Base-by-base conservation (phyloP, 345 rosid genomes). In the Ceriops decandra region DNA sequence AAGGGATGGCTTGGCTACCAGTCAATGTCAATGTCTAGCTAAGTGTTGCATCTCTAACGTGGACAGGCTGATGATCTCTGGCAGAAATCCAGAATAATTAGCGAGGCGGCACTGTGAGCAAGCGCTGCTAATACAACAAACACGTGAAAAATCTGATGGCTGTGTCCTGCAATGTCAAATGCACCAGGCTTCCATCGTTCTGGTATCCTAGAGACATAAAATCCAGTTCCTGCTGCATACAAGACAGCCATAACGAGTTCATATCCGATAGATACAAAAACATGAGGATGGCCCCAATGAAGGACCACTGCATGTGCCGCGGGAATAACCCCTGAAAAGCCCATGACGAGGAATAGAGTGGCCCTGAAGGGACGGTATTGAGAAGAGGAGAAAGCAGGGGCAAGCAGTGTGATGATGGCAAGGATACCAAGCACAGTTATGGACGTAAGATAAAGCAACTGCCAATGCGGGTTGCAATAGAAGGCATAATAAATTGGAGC, bases 121-220 rank as follows among this genome's bases (percentile, higher is more conserved):
- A 95, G 84, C 4, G 99, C 96, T 27, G 84, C 99, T 5, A 85
- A 82, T 46, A 95, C 98, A 63, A 92, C 98, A 74, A 90, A 85
- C 70, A 92, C 88, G 49, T 95, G 97, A 77, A 92, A 95, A 57
- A 95, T 90, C 82, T 92, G 99, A 65, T 95, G 99, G 66, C 96
- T 95, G 62, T 95, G 99, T 56, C 99, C 97, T 26, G 88, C 95
- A 47, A 90, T 83, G 66, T 95, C 99, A 17, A 95, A 95, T n/a
- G 89, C 84, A 0, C 99, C 96, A 0, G 99, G 99, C 72, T 85
- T 88, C 98, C 98, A 95, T 63, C 88, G 80, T 71, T 92, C 98
- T 0, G 98, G 98, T 68, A 95, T 73, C 62, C 98, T 85, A 51
- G 80, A 71, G 7, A 88, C 80, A 4, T 92, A 90, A 73, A 95